Evolutionary conservation across 73 alveolate species (phyloP), one percentile per base, ranked within the genome.

Genomic region (Paramecium pentaurelia): DNA sequence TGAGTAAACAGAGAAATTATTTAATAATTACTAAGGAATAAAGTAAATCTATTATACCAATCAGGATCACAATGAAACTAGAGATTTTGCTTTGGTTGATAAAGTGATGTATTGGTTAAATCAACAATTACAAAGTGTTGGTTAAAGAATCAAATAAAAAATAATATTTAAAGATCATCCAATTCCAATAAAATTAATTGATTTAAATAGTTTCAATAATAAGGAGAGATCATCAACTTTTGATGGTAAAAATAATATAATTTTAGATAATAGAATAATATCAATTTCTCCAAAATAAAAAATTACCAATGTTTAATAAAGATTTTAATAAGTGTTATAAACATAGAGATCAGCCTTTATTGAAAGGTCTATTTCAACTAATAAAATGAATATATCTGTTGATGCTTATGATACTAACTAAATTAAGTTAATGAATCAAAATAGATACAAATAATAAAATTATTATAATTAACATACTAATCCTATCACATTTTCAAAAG

Each of bases 211-310:
- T 27, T 42, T 45, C 20, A 28, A 40, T 80, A 80, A 27, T 12
- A 80, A 80, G 36, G 91, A 80, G 32, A 80, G 91, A 80, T 80
- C 91, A 8, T 20, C 91, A 25, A 80, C 91, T 7, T 80, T 80
- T 42, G 91, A 80, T 80, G 60, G 58, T 73, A 73, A 11, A 20
- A 40, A 37, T 73, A 34, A 22, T 45, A 80, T 64, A 6, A 64
- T 64, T 28, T 34, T 64, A 49, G 75, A 80, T 16, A 80, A 47
- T 40, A 27, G 51, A 45, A 45, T 45, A 16, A 80, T 40, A n/a
- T 80, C 91, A 9, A 25, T 80, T 20, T 80, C 91, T 12, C 91
- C 91, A 40, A 80, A 80, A 58, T 6, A 80, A 32, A 80, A 28
- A 27, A 80, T n/a, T 18, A 22, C 60, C 0, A 34, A 36, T 36